Evolutionary conservation across 2,329 filamentous ascomycete species (phyloP).

Genomic region (Neofusicoccum umdonicola): DNA sequence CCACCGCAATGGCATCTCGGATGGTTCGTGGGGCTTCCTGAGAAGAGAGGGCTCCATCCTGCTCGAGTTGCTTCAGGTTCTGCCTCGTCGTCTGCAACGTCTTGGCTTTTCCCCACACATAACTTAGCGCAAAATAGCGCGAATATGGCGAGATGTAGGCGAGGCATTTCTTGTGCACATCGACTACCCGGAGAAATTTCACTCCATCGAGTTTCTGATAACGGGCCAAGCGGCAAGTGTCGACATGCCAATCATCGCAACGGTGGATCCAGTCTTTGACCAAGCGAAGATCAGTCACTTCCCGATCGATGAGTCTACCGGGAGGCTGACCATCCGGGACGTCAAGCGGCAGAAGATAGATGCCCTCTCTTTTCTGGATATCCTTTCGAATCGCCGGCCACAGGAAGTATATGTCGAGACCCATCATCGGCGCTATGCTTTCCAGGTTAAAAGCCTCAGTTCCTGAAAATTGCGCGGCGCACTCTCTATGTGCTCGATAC

Average conservation of each 20-base stretch:
- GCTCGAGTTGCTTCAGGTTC: neutral
- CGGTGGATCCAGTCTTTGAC: neutral
- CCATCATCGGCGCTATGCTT: neutral
- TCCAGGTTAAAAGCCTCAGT: neutral
- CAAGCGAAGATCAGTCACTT: neutral
- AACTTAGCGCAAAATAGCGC: conserved; percentile 21
- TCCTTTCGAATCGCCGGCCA: neutral
- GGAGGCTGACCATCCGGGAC: neutral
- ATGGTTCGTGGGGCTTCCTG: conserved; percentile 17
- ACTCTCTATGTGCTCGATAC: neutral
- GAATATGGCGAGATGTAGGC: neutral
- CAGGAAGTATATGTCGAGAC: neutral
- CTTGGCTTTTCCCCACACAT: conserved; percentile 20
- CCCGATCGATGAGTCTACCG: neutral
- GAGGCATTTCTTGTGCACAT: neutral
- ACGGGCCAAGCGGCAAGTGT: neutral
- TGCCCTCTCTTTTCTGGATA: neutral
- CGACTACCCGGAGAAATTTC: neutral
- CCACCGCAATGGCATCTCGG: conserved; percentile 17
- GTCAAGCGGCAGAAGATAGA: neutral
- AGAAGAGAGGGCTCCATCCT: neutral
- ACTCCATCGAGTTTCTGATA: neutral
- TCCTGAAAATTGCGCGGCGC: neutral
- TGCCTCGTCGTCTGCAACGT: neutral
- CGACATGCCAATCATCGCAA: neutral